Conservation (phyloP, 768 basidiomycete genomes). For the Tubosaeta sp. region DNA sequence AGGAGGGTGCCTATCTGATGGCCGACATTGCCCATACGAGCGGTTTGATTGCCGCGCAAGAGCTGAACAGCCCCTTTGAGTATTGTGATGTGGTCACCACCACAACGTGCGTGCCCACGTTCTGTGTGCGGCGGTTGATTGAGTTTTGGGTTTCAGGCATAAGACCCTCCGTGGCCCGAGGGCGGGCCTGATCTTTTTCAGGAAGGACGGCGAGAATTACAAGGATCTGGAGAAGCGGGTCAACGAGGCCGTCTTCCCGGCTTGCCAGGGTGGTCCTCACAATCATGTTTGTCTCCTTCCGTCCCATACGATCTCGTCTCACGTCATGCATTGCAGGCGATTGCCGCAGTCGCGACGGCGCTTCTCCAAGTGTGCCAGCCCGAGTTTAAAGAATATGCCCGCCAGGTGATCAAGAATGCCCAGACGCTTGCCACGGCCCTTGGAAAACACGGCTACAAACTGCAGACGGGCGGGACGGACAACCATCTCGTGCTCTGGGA, state of each 20-base stretch:
- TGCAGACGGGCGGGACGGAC: constrained; percentile 95
- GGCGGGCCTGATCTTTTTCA: constrained; percentile 98
- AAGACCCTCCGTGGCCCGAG: constrained; percentile 98
- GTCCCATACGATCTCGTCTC: background rate
- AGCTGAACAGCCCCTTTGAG: constrained; percentile 88
- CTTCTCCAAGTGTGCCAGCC: constrained; percentile 90
- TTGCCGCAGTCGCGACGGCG: constrained; percentile 90
- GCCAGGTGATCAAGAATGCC: constrained; percentile 91
- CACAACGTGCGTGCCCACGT: constrained; percentile 63
- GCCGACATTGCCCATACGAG: constrained; percentile 98
- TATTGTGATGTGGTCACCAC: constrained; percentile 98
- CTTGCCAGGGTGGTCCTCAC: constrained; percentile 99
- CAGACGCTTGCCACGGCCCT: constrained; percentile 70
- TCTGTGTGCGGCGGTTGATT: background rate
- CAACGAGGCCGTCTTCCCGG: constrained; percentile 98
- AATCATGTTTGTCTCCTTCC: constrained; percentile 68
- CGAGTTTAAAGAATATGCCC: constrained; percentile 86
- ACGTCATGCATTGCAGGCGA: constrained; percentile 53
- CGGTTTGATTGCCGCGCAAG: constrained; percentile 89
- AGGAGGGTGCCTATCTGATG: constrained; percentile 90
- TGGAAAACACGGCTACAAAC: constrained; percentile 80
- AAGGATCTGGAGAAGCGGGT: constrained; percentile 93
- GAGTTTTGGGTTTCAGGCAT: constrained; percentile 49
- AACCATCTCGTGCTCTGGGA: constrained; percentile 99
- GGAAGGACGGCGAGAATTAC: constrained; percentile 78